phyloP scores from a whole-genome alignment of 495 filamentous ascomycete species.

The Aeminium ludgeri region DNA sequence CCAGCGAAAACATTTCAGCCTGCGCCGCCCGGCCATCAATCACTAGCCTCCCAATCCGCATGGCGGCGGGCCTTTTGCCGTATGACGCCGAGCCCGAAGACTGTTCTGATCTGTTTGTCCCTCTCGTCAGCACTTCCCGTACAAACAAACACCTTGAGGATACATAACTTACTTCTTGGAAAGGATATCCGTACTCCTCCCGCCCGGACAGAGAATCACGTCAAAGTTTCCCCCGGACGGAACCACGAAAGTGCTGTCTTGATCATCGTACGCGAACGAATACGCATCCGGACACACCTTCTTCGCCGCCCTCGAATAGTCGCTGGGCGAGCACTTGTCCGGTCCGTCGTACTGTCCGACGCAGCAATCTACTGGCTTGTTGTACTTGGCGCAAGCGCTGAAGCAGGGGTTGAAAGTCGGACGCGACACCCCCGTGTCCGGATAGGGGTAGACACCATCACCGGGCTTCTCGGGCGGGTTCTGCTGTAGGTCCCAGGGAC shows the following conservation, averaged over 20 bases:
- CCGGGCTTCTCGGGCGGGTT: conserved; percentile 44
- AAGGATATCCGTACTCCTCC: conserved; percentile 53
- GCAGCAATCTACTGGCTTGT: conserved; percentile 47
- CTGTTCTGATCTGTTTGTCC: background rate
- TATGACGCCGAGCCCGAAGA: conserved; percentile 1
- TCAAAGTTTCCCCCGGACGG: conserved; percentile 56
- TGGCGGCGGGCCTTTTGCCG: background rate
- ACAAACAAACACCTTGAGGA: background rate
- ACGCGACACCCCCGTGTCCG: conserved; percentile 46
- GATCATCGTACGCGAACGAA: conserved; percentile 63
- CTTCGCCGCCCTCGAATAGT: conserved; percentile 50
- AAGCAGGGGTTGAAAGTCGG: conserved; percentile 57
- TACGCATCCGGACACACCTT: conserved; percentile 67
- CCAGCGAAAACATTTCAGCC: no score
- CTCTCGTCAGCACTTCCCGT: background rate
- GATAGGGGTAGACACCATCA: conserved; percentile 58
- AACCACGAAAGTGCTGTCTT: conserved; percentile 56
- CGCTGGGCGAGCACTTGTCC: conserved; percentile 38
- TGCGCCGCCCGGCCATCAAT: background rate
- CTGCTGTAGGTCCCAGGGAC: conserved; percentile 57
- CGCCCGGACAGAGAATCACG: conserved; percentile 57
- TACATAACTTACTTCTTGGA: conserved; percentile 2
- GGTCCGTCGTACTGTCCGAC: conserved; percentile 42
- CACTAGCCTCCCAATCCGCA: conserved; percentile 1
- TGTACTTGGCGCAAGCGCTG: conserved; percentile 48